Conservation (phyloP, 108 stramenopile genomes). For the Pseudonitzschia delicatissima region DNA sequence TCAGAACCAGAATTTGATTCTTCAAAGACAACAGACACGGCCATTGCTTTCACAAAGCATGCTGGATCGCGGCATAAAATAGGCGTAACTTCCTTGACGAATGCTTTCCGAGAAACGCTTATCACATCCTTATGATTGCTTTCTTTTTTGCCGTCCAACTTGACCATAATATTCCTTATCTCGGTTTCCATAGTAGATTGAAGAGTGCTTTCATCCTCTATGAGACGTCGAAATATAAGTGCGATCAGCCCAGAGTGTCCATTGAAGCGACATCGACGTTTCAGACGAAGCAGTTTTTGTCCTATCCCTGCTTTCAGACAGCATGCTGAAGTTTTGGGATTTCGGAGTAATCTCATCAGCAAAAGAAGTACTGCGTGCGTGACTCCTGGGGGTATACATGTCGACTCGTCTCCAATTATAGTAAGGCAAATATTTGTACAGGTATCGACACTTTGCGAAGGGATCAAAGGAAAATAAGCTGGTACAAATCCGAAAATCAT, state of each 20-base stretch:
- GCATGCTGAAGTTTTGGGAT: constrained; percentile 47
- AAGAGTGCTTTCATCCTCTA: constrained; percentile 86
- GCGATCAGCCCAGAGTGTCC: constrained; percentile 70
- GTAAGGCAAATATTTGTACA: constrained; percentile 63
- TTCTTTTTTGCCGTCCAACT: constrained; percentile 50
- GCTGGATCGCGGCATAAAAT: constrained; percentile 73
- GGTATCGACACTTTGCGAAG: constrained; percentile 34
- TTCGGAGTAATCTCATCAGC: constrained; percentile 73
- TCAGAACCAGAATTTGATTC: constrained; percentile 18
- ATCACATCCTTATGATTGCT: constrained; percentile 37
- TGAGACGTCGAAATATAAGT: constrained; percentile 71
- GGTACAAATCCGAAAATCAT: constrained; percentile 46
- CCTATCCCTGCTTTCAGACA: constrained; percentile 74
- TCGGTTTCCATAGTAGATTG: constrained; percentile 90
- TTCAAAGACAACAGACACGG: constrained; percentile 51
- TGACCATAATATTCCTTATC: constrained; percentile 62
- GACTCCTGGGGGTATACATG: constrained; percentile 47
- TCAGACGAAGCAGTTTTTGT: constrained; percentile 66
- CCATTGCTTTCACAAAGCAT: constrained; percentile 66
- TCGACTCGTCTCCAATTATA: constrained; percentile 50
- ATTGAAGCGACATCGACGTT: constrained; percentile 56
- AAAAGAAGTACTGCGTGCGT: constrained; percentile 61
- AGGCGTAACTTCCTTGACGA: constrained; percentile 60
- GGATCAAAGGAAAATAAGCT: constrained; percentile 61
- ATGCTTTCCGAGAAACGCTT: constrained; percentile 39